phyloP scores from a whole-genome alignment of 768 basidiomycete species.

The Rhodotorula taiwanensis region DNA sequence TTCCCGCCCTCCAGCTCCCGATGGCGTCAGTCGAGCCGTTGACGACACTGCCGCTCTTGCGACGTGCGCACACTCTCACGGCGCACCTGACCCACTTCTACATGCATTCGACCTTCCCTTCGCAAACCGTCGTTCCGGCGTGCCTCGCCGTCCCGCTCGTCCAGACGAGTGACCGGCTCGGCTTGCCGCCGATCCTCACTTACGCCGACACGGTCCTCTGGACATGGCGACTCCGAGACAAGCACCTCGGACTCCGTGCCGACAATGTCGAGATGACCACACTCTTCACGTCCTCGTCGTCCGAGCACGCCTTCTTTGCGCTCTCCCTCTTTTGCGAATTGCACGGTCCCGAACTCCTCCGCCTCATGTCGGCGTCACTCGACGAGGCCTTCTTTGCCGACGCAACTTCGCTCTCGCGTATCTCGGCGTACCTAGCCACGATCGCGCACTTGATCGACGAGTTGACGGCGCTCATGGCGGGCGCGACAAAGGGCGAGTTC shows the following conservation, averaged over 20 bases:
- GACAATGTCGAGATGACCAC: conserved; percentile 54
- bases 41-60: conserved; percentile 53
- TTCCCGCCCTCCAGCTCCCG: conserved; percentile 31
- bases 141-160: conserved; percentile 69
- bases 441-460: conserved; percentile 62
- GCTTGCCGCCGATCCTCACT: conserved; percentile 78
- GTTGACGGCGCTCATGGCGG: conserved; percentile 56
- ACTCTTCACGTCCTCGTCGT: conserved; percentile 65
- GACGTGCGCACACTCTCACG: conserved; percentile 81
- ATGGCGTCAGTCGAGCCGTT: conserved; percentile 14
- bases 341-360: conserved; percentile 72
- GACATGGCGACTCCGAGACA: conserved; percentile 50
- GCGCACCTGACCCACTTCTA: conserved; percentile 87
- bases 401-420: conserved; percentile 57
- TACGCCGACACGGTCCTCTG: conserved; percentile 89
- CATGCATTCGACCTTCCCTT: conserved; percentile 52
- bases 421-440: conserved; percentile 61
- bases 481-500: conserved; percentile 56
- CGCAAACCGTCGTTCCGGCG: conserved; percentile 54
- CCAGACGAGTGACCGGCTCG: conserved; percentile 60
- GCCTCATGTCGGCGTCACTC: conserved; percentile 73
- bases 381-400: conserved; percentile 83
- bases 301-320: conserved; percentile 83
- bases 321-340: conserved; percentile 80
- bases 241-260: conserved; percentile 13